Conservation (phyloP, 1,284 basidiomycete species). For the Marasmius sp. region DNA sequence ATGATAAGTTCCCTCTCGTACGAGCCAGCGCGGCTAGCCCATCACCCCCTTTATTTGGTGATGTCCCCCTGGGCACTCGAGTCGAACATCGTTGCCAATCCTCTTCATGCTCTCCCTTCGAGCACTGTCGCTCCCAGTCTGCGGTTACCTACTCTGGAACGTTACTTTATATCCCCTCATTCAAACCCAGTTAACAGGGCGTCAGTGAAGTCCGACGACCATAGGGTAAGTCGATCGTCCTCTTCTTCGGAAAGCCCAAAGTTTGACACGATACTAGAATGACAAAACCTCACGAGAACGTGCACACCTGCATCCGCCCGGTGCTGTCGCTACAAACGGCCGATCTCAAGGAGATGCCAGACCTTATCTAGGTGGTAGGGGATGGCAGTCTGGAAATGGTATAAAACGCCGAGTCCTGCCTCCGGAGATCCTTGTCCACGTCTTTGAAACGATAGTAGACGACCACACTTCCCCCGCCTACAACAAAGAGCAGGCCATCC, state of each 20-base stretch:
- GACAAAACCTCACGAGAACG: neutral
- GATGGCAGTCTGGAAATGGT: neutral
- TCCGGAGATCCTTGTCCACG: neutral
- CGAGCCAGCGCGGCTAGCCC: neutral
- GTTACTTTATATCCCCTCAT: neutral
- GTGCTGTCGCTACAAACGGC: neutral
- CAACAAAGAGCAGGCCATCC: neutral
- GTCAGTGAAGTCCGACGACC: neutral
- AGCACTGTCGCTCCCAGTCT: neutral
- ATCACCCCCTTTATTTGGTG: neutral
- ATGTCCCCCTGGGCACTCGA: neutral
- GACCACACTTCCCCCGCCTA: neutral
- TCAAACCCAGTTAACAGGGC: neutral
- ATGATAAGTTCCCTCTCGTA: neutral
- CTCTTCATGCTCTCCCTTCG: neutral
- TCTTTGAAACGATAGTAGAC: neutral
- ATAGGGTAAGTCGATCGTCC: neutral
- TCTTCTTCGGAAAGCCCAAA: neutral
- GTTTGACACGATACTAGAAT: neutral
- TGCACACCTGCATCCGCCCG: neutral
- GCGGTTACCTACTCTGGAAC: neutral
- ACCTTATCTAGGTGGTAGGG: neutral
- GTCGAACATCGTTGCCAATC: neutral
- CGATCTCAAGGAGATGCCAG: neutral
- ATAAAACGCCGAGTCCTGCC: neutral